Percentiles rank a stretch among this genome's conserved stretches.
Evolutionary conservation across 2,329 filamentous ascomycete genomes (phyloP).

Genomic region (Cordyceps farinosa): DNA sequence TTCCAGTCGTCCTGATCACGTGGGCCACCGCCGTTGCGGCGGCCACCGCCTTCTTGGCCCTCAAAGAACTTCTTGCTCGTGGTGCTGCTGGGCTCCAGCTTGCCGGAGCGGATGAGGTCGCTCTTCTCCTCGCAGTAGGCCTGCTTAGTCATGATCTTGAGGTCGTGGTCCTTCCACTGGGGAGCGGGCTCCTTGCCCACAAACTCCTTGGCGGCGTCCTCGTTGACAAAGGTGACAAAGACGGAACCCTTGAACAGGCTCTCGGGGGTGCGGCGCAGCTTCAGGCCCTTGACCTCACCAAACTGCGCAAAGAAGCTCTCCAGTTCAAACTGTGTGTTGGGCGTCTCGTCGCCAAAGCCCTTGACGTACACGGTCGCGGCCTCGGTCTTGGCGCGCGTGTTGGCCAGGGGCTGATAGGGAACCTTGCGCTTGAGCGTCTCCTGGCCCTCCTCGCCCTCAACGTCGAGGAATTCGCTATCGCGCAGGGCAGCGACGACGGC

Average conservation of each 20-base stretch:
- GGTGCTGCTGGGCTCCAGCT: slow-evolving; percentile 55
- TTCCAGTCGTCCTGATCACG: slow-evolving; percentile 59
- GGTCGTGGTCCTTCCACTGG: slow-evolving; percentile 74
- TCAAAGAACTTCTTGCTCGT: slow-evolving; percentile 47
- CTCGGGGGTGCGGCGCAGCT: slow-evolving; percentile 72
- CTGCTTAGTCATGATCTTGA: slow-evolving; percentile 83
- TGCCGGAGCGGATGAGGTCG: slow-evolving; percentile 66
- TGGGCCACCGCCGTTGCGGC: slow-evolving; percentile 38
- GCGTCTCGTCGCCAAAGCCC: slow-evolving; percentile 83
- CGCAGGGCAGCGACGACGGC: slow-evolving; percentile 80
- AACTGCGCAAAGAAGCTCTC: slow-evolving; percentile 85
- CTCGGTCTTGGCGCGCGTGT: slow-evolving; percentile 63
- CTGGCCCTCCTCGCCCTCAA: slow-evolving; percentile 69
- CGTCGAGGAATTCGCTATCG: slow-evolving; percentile 67
- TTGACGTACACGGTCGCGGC: slow-evolving; percentile 83
- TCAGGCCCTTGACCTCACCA: slow-evolving; percentile 76
- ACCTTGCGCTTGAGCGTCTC: slow-evolving; percentile 75
- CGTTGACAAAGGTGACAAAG: slow-evolving; percentile 84
- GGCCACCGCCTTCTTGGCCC: slow-evolving; percentile 39
- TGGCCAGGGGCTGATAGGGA: slow-evolving; percentile 57
- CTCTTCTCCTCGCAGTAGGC: slow-evolving; percentile 80
- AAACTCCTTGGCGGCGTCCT: slow-evolving; percentile 77
- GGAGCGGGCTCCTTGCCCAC: slow-evolving; percentile 75
- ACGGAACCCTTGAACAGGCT: slow-evolving; percentile 92
- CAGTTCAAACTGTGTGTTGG: slow-evolving; percentile 85